Evolutionary conservation across 2,329 filamentous ascomycete species (phyloP).

Genomic region (Dendrostoma leiphaemia): DNA sequence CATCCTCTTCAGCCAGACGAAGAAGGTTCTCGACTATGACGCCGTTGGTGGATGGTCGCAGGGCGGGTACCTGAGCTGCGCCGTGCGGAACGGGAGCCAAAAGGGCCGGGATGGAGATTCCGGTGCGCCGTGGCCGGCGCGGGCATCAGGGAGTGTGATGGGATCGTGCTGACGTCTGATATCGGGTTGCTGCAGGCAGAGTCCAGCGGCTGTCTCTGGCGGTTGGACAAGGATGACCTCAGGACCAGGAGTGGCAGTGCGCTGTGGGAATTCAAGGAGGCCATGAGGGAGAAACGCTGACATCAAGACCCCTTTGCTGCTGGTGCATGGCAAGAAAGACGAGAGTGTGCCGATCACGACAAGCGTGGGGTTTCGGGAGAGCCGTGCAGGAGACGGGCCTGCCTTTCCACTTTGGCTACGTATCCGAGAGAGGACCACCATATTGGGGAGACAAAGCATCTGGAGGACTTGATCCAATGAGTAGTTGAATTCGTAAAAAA

Average conservation of each 20-base stretch:
- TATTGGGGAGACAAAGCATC: slow-evolving; percentile 28
- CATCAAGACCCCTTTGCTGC: slow-evolving; percentile 20
- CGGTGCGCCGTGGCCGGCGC: slow-evolving; percentile 33
- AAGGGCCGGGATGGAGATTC: slow-evolving; percentile 33
- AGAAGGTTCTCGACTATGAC: background rate
- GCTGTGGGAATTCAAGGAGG: slow-evolving; percentile 15
- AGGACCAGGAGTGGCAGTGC: slow-evolving; percentile 3
- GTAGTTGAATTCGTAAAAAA: slow-evolving; percentile 19
- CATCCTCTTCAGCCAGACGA: slow-evolving; percentile 4
- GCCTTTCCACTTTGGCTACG: slow-evolving; percentile 30
- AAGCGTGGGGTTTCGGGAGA: slow-evolving; percentile 31
- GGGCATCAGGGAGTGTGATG: slow-evolving; percentile 35
- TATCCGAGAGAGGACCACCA: slow-evolving; percentile 33
- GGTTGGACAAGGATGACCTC: slow-evolving; percentile 14
- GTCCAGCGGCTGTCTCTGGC: slow-evolving; percentile 27
- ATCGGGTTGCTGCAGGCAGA: slow-evolving; percentile 25
- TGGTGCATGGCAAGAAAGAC: slow-evolving; percentile 31
- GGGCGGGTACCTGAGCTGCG: slow-evolving; percentile 34
- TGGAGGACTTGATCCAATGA: slow-evolving; percentile 26
- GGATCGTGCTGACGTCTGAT: slow-evolving; percentile 32
- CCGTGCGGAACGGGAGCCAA: slow-evolving; percentile 34
- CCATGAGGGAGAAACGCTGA: background rate
- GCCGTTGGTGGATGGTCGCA: slow-evolving; percentile 34
- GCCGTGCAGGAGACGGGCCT: slow-evolving; percentile 26
- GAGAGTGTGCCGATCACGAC: slow-evolving; percentile 30